Base-by-base conservation (phyloP, 495 filamentous ascomycete species). In the Neurospora tetraspora region DNA sequence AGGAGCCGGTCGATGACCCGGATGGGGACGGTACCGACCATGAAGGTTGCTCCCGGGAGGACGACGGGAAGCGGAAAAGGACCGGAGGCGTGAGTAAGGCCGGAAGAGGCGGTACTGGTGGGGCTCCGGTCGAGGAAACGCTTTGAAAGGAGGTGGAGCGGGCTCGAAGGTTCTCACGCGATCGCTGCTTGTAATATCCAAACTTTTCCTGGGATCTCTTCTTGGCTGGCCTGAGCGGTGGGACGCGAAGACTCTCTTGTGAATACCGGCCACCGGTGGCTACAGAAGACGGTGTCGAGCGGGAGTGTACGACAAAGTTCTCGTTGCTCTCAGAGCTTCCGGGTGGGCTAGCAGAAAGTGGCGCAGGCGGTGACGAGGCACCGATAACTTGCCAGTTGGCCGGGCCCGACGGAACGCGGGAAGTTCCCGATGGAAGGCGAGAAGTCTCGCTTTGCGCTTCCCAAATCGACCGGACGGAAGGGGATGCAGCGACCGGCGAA, bases 191-290 rank as follows among this genome's bases (percentile, higher is more conserved):
- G 78, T 84, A 80, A 74, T 85, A 85, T 10, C 84, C 82, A 34
- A 85, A 75, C 34, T 76, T 81, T 69, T 88, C 86, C 71, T 81
- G 79, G n/a, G 85, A 85, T 23, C 73, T 78, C 74, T 78, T 81
- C 77, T 82, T 81, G 73, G 79, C 74, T 11, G 82, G 80, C 39
- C 82, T 77, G 14, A 88, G 75, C 5, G 87, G 86, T 16, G 85
- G 83, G n/a, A 88, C 83, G 10, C 83, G 74, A 38, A 88, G 80
- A 68, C 86, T 88, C 71, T 88, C 86, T 70, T 86, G 85, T 6
- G 87, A 88, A 78, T 88, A 88, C 10, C 73, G 80, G 18, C 73
- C 36, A 47, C 80, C 73, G 70, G 76, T 73, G 42, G 69, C 74
- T 9, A 78, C 71, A 18, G 83, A 86, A 8, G 81, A 77, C 11